Conservation (phyloP, 805 yeast species). For the Candida quercuum region DNA sequence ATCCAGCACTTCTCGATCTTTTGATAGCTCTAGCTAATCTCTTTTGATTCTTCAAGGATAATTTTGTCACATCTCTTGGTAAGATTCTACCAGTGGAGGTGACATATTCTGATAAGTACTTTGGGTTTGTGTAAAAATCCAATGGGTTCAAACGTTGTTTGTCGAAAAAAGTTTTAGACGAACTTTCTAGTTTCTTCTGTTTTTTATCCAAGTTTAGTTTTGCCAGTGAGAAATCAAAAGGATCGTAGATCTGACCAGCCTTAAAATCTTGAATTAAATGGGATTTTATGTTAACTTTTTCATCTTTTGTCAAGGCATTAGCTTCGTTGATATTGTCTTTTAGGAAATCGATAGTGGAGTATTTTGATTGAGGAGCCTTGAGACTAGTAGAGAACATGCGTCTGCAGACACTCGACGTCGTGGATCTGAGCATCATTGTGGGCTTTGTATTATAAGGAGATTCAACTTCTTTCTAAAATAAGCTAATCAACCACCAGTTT, state of each 20-base stretch:
- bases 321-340: background rate
- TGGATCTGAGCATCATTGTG: no score
- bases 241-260: conserved; percentile 60
- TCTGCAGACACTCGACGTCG: background rate
- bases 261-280: conserved; percentile 41
- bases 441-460: no score
- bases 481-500: no score
- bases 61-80: conserved; percentile 67
- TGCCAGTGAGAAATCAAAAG: conserved; percentile 71
- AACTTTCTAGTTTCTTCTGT: conserved; percentile 18
- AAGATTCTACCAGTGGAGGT: conserved; percentile 71
- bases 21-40: conserved; percentile 70
- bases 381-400: background rate
- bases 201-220: conserved; percentile 47
- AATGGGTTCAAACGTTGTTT: conserved; percentile 57
- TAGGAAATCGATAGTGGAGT: background rate
- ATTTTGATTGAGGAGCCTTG: background rate
- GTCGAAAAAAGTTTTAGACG: conserved; percentile 31
- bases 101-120: conserved; percentile 57
- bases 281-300: conserved; percentile 24
- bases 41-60: conserved; percentile 61
- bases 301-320: conserved; percentile 16
- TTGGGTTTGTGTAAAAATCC: conserved; percentile 69
- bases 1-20: conserved; percentile 75
- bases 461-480: no score